Base-by-base conservation (phyloP, 2,329 filamentous ascomycete species). In the Ophiostoma populinum region DNA sequence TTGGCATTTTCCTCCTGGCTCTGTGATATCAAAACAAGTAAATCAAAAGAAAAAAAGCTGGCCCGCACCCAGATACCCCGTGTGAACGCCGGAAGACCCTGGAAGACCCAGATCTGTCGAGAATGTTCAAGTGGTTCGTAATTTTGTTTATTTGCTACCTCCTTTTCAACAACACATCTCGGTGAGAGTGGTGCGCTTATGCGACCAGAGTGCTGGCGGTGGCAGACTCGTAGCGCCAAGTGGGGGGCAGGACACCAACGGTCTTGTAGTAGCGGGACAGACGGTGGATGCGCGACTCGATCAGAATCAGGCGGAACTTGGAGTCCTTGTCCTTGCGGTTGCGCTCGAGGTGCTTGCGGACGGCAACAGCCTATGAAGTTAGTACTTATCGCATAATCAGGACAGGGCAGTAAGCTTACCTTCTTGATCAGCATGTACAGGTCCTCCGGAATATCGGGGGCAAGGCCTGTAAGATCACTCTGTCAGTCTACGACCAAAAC, bases 351-450 rank as follows among this genome's bases (percentile, higher is more conserved):
- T 98, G 92, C 82, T 98, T 98, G 70, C 90, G 87, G 70, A 98
- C 90, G 59, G 86, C 80, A 54, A 94, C 86, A 53, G 86, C 86
- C 85, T 90, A 21, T 26, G 9, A 1, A 3, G 22, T 28, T 28
- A 43, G 22, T 31, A 7, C 18, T 16, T 15, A 20, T 11, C n/a
- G 17, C 4, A 12, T 11, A 7, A 11, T 4, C 18, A 24, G 7
- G 36, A 9, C 32, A 34, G 34, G 18, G 24, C 7, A 25, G 6
- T 8, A 3, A 13, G 37, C 54, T 42, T 59, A 92, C 87, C 85
- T 98, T 98, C 81, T 94, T 94, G 82, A 95, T 95, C 63, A 95
- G 73, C 81, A 93, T 92, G 80, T 95, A 98, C 51, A 95, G 80
- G 67, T 98, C 90, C 77, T 98, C 90, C 59, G 92, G 90, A 54